A percentile compares a stretch with the other conserved stretches of the same genome.
phyloP scores from a whole-genome alignment of 805 yeast species.

The Hanseniaspora vineae region DNA sequence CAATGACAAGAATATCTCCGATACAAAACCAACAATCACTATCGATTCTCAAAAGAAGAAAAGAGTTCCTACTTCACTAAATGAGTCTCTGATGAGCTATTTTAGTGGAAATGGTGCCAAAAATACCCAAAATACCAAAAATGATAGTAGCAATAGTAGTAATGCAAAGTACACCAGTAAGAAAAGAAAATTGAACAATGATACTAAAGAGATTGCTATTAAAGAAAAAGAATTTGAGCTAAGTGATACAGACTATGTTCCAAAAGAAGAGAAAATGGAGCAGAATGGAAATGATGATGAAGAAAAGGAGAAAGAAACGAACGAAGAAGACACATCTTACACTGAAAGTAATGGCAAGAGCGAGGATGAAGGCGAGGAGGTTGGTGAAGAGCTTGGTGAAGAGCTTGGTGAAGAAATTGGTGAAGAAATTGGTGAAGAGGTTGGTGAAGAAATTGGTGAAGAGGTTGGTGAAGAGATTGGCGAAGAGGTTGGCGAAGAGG shows the following conservation, averaged over 20 bases:
- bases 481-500: constrained; percentile 20
- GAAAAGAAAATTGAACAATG: constrained; percentile 14
- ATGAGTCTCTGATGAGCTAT: constrained; percentile 1
- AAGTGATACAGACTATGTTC: constrained; percentile 6
- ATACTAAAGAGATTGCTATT: neutral
- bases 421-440: constrained; percentile 20
- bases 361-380: neutral
- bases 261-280: constrained; percentile 13
- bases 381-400: constrained; percentile 20
- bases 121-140: no score
- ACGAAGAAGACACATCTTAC: neutral
- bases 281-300: constrained; percentile 5
- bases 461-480: constrained; percentile 25
- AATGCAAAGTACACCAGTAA: constrained; percentile 3
- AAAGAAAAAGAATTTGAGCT: constrained; percentile 1
- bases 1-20: neutral
- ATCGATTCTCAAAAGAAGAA: neutral
- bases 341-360: neutral
- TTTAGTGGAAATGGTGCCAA: neutral
- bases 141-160: constrained; percentile 4
- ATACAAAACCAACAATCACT: neutral
- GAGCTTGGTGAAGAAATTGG: constrained; percentile 25
- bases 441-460: constrained; percentile 21
- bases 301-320: constrained; percentile 2
- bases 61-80: constrained; percentile 22